Percentiles rank a stretch among this genome's conserved stretches.
These are phyloP conservation scores for Fusarium odoratissimum DNA, from an alignment of 2,329 filamentous ascomycete species.

Conservation along the genomic window DNA sequence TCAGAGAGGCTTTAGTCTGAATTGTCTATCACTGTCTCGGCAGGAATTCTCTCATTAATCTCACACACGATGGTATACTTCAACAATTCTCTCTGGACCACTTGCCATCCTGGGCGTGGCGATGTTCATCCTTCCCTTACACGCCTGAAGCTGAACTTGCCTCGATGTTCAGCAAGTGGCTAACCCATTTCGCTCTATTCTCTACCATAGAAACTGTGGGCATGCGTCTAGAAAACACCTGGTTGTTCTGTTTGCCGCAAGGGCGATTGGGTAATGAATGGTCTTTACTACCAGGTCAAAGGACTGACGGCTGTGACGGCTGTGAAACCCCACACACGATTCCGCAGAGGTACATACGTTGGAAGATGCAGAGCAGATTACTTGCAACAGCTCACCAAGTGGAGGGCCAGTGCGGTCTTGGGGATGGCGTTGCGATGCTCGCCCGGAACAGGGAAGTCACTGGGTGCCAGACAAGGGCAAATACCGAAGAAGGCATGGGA, in stretches of 20 bases:
- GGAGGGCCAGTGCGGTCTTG: conserved; percentile 65
- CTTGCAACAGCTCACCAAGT: conserved; percentile 60
- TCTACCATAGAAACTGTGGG: conserved; percentile 1
- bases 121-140: neutral
- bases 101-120: neutral
- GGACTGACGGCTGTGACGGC: conserved; percentile 69
- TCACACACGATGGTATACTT: neutral
- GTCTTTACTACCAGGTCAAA: conserved; percentile 65
- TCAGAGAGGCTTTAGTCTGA: neutral
- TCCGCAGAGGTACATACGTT: conserved; percentile 63
- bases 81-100: neutral
- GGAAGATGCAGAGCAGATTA: conserved; percentile 54
- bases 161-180: conserved; percentile 61
- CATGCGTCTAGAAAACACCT: conserved; percentile 63
- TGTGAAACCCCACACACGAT: conserved; percentile 65
- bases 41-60: too few relatives aligned
- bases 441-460: conserved; percentile 65
- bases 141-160: conserved; percentile 36
- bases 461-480: conserved; percentile 71
- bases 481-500: conserved; percentile 75
- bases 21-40: too few relatives aligned
- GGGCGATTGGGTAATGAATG: conserved; percentile 67
- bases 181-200: conserved; percentile 55
- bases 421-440: conserved; percentile 32
- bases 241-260: conserved; percentile 63